Conservation (phyloP, 106 monocot genomes). For the Cymbidium sinense region DNA sequence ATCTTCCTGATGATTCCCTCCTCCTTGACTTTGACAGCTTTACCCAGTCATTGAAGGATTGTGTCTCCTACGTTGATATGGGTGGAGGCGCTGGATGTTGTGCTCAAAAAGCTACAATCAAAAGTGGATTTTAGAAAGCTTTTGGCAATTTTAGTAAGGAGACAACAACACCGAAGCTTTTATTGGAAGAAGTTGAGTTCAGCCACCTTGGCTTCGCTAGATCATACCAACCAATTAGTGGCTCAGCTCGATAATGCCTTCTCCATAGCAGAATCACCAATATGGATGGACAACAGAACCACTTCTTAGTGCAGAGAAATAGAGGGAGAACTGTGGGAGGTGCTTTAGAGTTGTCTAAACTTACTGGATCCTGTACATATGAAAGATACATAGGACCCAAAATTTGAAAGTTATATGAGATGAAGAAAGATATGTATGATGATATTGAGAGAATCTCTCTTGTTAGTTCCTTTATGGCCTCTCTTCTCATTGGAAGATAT, state of each 20-base stretch:
- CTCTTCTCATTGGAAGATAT: no score
- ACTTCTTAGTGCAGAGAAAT: conserved; percentile 80
- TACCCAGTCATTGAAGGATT: conserved; percentile 93
- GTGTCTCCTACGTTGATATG: conserved; percentile 97
- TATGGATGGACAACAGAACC: conserved; percentile 95
- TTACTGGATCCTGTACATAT: conserved; percentile 69
- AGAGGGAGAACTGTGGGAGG: conserved; percentile 74
- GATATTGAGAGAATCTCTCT: no score
- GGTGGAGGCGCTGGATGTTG: conserved; percentile 72
- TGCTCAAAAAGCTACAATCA: conserved; percentile 59
- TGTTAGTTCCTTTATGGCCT: no score
- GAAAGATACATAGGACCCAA: conserved; percentile 84
- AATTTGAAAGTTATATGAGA: conserved; percentile 72
- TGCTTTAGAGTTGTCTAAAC: no score
- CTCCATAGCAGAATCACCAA: conserved; percentile 64
- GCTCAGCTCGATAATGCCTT: conserved; percentile 62
- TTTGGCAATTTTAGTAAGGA: conserved; percentile 67
- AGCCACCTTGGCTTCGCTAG: conserved; percentile 41
- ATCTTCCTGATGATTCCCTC: conserved; percentile 55
- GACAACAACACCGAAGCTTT: conserved; percentile 91
- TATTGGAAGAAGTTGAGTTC: conserved; percentile 79
- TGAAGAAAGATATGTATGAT: no score
- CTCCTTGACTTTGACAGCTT: conserved; percentile 96
- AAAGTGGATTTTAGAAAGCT: conserved; percentile 61
- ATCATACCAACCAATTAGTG: conserved; percentile 37